Conservation (phyloP, 352 stramenopile genomes). For the Phytophthora sojae region DNA sequence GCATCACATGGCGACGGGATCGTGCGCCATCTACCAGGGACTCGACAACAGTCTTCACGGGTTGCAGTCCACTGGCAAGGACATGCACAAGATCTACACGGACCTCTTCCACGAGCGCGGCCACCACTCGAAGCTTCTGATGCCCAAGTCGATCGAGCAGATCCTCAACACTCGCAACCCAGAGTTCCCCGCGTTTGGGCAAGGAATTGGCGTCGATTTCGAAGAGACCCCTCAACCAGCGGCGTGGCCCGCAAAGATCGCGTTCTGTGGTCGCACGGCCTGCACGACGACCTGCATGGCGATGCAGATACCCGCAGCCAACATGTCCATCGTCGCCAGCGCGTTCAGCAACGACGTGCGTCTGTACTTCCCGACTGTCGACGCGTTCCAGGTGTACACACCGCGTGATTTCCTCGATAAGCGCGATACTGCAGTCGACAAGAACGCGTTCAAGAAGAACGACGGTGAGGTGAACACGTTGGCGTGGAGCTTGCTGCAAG, state of each 20-base stretch:
- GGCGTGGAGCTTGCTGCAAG: slow-evolving; percentile 42
- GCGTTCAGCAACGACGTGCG: slow-evolving; percentile 60
- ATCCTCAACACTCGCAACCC: slow-evolving; percentile 59
- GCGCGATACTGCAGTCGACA: slow-evolving; percentile 16
- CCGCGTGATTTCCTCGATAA: slow-evolving; percentile 40
- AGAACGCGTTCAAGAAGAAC: slow-evolving; percentile 33
- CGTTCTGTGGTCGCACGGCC: slow-evolving; percentile 59
- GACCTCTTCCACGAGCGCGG: slow-evolving; percentile 62
- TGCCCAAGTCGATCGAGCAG: slow-evolving; percentile 44
- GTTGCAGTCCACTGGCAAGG: slow-evolving; percentile 54
- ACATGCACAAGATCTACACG: slow-evolving; percentile 71
- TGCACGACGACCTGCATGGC: slow-evolving; percentile 67
- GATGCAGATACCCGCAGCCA: slow-evolving; percentile 49
- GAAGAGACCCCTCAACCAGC: slow-evolving; percentile 15
- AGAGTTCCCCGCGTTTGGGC: slow-evolving; percentile 40
- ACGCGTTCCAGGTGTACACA: slow-evolving; percentile 50
- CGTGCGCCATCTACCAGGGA: slow-evolving; percentile 55
- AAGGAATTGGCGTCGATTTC: slow-evolving; percentile 56
- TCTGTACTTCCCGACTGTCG: slow-evolving; percentile 44
- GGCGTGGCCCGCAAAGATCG: slow-evolving; percentile 49
- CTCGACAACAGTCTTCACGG: slow-evolving; percentile 47
- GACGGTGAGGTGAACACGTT: slow-evolving; percentile 43
- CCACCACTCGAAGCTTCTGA: slow-evolving; percentile 52
- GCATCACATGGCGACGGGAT: slow-evolving; percentile 54
- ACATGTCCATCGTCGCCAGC: slow-evolving; percentile 53